Conservation (phyloP, 2,329 filamentous ascomycete genomes). For the Colletotrichum filicis region DNA sequence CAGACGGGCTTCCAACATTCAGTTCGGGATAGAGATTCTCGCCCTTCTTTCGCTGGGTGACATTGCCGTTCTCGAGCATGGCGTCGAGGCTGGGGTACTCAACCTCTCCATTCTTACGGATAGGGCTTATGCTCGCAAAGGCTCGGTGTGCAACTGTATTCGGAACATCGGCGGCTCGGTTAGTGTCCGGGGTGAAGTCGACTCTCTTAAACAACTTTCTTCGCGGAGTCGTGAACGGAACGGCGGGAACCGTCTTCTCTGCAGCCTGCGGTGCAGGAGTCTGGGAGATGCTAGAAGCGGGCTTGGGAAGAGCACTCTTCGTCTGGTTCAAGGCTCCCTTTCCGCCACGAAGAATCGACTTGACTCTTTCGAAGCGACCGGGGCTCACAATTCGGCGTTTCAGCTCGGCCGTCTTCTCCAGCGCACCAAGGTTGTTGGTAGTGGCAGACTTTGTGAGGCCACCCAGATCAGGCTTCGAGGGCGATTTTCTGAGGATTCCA, state of each 20-base stretch:
- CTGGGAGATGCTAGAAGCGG: conserved; percentile 51
- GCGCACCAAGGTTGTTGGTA: conserved; percentile 54
- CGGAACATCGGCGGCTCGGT: conserved; percentile 57
- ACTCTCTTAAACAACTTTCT: conserved; percentile 78
- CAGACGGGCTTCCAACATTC: conserved; percentile 36
- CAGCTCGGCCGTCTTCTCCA: conserved; percentile 46
- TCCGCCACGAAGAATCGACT: conserved; percentile 64
- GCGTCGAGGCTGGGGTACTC: conserved; percentile 47
- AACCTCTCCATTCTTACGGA: conserved; percentile 46
- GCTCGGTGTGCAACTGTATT: conserved; percentile 49
- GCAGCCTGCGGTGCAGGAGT: conserved; percentile 57
- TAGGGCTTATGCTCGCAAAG: conserved; percentile 59
- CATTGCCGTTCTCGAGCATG: conserved; percentile 41
- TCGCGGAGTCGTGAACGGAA: conserved; percentile 73
- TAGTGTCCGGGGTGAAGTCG: conserved; percentile 80
- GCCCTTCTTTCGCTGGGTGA: conserved; percentile 40
- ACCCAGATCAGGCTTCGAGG: conserved; percentile 59
- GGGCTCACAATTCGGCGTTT: conserved; percentile 57
- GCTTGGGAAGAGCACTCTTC: conserved; percentile 61
- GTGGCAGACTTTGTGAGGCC: conserved; percentile 58
- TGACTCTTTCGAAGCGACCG: conserved; percentile 64
- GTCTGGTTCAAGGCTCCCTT: conserved; percentile 50
- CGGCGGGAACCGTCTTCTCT: conserved; percentile 63
- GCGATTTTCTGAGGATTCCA: conserved; percentile 55
- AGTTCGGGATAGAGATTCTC: conserved; percentile 66